Conservation (phyloP, 2,329 filamentous ascomycete species). For the Epicoccum sorghinum region DNA sequence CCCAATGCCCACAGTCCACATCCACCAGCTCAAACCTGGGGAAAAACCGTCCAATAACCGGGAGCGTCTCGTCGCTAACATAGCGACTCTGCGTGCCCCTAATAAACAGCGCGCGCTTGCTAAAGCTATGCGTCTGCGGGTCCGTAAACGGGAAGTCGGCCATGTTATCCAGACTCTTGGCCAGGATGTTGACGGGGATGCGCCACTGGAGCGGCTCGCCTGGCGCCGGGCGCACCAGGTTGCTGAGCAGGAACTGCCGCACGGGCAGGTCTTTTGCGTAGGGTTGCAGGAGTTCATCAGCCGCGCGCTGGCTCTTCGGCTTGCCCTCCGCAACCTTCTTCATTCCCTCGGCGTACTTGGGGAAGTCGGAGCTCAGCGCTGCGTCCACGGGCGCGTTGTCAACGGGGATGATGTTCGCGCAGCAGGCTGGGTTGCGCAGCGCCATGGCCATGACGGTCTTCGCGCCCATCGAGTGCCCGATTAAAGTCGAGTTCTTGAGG, state of each 20-base stretch:
- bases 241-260: constrained; percentile 90
- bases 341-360: constrained; percentile 84
- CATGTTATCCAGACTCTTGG: constrained; percentile 71
- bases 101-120: constrained; percentile 81
- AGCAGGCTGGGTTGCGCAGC: constrained; percentile 69
- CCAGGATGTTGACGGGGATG: constrained; percentile 76
- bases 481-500: constrained; percentile 74
- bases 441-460: constrained; percentile 91
- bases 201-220: constrained; percentile 71
- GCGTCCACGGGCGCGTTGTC: constrained; percentile 92
- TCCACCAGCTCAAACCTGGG: constrained; percentile 75
- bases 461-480: constrained; percentile 97
- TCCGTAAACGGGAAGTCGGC: constrained; percentile 88
- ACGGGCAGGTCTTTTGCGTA: constrained; percentile 78
- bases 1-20: constrained; percentile 83
- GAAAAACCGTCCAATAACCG: constrained; percentile 82
- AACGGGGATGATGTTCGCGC: constrained; percentile 78
- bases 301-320: constrained; percentile 74
- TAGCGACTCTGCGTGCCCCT: constrained; percentile 78
- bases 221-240: constrained; percentile 66
- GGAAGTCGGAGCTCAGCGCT: constrained; percentile 74
- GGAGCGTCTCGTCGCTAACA: constrained; percentile 78
- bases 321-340: constrained; percentile 73
- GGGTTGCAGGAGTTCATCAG: constrained; percentile 76
- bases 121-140: constrained; percentile 70